Conservation (phyloP, 1,284 basidiomycete species). For the Trametes pubescens region DNA sequence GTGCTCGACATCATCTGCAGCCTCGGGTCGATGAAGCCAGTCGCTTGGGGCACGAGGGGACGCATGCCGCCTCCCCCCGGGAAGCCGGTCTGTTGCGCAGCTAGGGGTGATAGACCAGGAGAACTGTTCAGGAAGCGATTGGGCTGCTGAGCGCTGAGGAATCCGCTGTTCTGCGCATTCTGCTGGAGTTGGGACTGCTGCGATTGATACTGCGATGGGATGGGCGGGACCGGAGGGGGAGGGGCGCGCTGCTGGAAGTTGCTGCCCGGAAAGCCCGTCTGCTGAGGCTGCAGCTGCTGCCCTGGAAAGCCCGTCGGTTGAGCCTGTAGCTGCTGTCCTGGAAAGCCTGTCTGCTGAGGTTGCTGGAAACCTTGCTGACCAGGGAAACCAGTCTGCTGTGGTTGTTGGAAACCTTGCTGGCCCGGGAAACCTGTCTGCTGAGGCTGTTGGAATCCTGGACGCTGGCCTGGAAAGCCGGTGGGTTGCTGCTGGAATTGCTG, state of each 20-base stretch:
- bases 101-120: constrained; percentile 53
- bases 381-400: constrained; percentile 48
- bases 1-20: constrained; percentile 86
- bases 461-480: constrained; percentile 48
- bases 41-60: constrained; percentile 78
- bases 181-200: constrained; percentile 35
- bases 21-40: constrained; percentile 86
- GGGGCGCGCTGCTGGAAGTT: constrained; percentile 60
- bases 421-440: constrained; percentile 47
- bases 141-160: constrained; percentile 53
- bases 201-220: constrained; percentile 66
- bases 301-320: constrained; percentile 48
- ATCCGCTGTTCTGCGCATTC: constrained; percentile 48
- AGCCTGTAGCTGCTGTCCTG: constrained; percentile 40
- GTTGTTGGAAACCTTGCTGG: constrained; percentile 48
- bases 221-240: constrained; percentile 64
- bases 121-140: constrained; percentile 59
- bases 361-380: constrained; percentile 47
- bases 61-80: constrained; percentile 48
- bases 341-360: constrained; percentile 48
- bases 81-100: constrained; percentile 68
- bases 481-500: constrained; percentile 50
- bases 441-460: constrained; percentile 47
- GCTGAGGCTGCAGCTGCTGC: constrained; percentile 47
- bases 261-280: constrained; percentile 55